Evolutionary conservation across 352 stramenopile genomes (phyloP), one percentile per base, ranked within the genome.

Genomic region (Thraustochytrium sp.): DNA sequence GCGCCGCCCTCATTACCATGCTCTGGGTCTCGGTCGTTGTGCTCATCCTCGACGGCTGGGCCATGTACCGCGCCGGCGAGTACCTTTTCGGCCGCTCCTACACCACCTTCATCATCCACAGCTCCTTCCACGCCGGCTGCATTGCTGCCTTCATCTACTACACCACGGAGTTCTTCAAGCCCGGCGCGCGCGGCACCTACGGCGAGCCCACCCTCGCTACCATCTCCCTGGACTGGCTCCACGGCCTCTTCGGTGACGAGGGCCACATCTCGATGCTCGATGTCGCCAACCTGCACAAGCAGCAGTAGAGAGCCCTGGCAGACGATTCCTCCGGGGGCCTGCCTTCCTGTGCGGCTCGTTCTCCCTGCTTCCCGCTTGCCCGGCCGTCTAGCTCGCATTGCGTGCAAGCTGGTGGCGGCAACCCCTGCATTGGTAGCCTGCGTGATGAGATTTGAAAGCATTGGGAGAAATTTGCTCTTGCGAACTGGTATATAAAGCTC

Each of bases 21-120:
- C 84, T 84, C 61, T 84, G 75, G 75, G 75, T 84, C 18, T 76
- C 55, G n/a, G 75, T 84, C 34, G 42, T 78, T n/a, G 75, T 84
- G 13, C 61, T 84, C 55, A 84, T 84, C n/a, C 61, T 84, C 44
- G 75, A 84, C 61, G 75, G 18, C 34, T 73, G 55, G 55, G 75
- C 75, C 44, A 84, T 84, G 75, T 84, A 49, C 44, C 55, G 61
- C 36, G 75, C 75, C 26, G 53, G 75, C n/a, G 29, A 84, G 51
- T 84, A 68, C 49, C 64, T 61, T 23, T n/a, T 73, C 8, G 54
- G 59, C 38, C 26, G 59, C 40, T 49, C 53, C 38, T 29, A 2
- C 26, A 2, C 29, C 53, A 23, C 65, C 13, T 31, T 29, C 29
- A 76, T 80, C 21, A 23, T 73, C 34, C 31, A 62, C 37, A 38